phyloP scores from a whole-genome alignment of 257 asterid genomes.

The Dorcoceras hygrometricum region DNA sequence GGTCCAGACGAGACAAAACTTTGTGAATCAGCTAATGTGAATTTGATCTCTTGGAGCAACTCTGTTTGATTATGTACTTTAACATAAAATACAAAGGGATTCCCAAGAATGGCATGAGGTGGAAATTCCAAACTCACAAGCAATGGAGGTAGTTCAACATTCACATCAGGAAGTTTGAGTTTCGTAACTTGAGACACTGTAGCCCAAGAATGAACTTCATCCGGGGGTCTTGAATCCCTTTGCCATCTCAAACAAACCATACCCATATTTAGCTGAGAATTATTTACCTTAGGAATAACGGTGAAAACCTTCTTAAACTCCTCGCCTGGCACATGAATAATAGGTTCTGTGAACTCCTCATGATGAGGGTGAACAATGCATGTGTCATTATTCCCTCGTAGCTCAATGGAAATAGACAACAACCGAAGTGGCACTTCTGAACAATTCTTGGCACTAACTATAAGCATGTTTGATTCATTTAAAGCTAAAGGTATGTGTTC shows the following conservation, averaged over 20 bases:
- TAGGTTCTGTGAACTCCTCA: slow-evolving; percentile 42
- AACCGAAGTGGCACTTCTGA: slow-evolving; percentile 79
- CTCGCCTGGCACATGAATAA: slow-evolving; percentile 77
- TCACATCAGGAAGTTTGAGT: slow-evolving; percentile 71
- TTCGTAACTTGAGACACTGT: slow-evolving; percentile 55
- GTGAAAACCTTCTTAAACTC: slow-evolving; percentile 86
- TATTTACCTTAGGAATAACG: slow-evolving; percentile 52
- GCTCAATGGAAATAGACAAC: slow-evolving; percentile 68
- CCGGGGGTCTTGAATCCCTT: slow-evolving; percentile 45
- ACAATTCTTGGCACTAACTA: slow-evolving; percentile 72
- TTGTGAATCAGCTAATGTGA: slow-evolving; percentile 76
- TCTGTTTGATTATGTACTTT: slow-evolving; percentile 62
- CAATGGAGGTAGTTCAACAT: slow-evolving; percentile 65
- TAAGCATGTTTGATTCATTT: slow-evolving; percentile 66
- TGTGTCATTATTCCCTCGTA: slow-evolving; percentile 37
- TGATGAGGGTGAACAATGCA: slow-evolving; percentile 52
- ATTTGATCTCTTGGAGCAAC: slow-evolving; percentile 84
- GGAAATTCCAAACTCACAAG: slow-evolving; percentile 71
- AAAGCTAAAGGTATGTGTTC: slow-evolving; percentile 62
- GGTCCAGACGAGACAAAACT: slow-evolving; percentile 80
- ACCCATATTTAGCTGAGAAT: slow-evolving; percentile 49
- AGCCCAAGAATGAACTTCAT: slow-evolving; percentile 21
- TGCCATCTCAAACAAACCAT: slow-evolving; percentile 72
- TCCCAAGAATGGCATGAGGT: slow-evolving; percentile 77
- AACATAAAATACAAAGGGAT: slow-evolving; percentile 57